Evolutionary conservation across 2,329 filamentous ascomycete species (phyloP).

Genomic region (Colletotrichum sp.): DNA sequence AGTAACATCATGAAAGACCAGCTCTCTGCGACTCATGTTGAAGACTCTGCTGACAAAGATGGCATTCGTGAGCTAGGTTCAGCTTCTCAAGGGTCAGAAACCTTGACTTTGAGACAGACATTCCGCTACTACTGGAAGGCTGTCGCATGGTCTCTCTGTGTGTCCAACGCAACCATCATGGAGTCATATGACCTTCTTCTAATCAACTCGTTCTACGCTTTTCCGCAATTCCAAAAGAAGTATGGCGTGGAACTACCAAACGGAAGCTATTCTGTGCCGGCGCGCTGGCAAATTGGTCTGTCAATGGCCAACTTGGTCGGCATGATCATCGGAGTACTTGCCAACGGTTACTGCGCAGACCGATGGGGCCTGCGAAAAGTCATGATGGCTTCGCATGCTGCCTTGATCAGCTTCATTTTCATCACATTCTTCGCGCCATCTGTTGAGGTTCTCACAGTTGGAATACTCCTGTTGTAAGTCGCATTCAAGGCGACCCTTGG

Average conservation of each 20-base stretch:
- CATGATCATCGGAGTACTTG: constrained; percentile 40
- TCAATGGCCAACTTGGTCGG: constrained; percentile 27
- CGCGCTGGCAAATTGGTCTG: constrained; percentile 46
- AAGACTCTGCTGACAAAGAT: neutral
- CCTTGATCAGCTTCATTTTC: constrained; percentile 48
- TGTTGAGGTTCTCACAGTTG: constrained; percentile 44
- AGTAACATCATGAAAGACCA: neutral
- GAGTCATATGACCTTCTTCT: constrained; percentile 30
- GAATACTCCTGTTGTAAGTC: constrained; percentile 48
- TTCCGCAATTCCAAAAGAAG: constrained; percentile 33
- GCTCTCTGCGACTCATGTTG: neutral
- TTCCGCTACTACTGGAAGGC: neutral
- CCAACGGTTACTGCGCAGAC: constrained; percentile 44
- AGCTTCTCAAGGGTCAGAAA: neutral
- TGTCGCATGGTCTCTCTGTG: constrained; percentile 25
- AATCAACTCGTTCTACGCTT: constrained; percentile 43
- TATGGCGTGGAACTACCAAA: constrained; percentile 38
- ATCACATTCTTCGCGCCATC: constrained; percentile 52
- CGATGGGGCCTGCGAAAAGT: constrained; percentile 48
- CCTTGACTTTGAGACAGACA: neutral
- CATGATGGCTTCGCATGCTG: constrained; percentile 42
- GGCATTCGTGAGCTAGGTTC: neutral
- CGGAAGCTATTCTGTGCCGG: constrained; percentile 39
- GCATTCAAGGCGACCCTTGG: neutral
- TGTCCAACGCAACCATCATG: constrained; percentile 44